Evolutionary conservation across 2,329 filamentous ascomycete species (phyloP).

Genomic region (Leptodontidium sp.): DNA sequence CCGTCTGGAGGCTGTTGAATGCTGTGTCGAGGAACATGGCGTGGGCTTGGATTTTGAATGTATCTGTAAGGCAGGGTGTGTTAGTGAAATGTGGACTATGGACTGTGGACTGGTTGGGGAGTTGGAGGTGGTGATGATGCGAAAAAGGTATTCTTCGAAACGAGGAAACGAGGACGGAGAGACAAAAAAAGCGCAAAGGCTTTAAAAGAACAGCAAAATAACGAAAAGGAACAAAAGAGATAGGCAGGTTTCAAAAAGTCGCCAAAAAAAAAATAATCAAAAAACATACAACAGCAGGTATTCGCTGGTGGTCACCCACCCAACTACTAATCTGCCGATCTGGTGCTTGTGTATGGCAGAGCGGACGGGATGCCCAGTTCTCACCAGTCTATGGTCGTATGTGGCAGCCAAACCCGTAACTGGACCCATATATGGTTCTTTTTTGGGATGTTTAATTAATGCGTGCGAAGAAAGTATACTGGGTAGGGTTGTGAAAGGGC

Average conservation of each 20-base stretch:
- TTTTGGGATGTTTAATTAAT: neutral
- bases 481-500: neutral
- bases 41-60: conserved; percentile 87
- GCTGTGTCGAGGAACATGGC: conserved; percentile 82
- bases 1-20: conserved; percentile 75
- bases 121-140: neutral
- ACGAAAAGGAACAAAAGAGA: too few species aligned
- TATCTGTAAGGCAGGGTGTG: conserved; percentile 49
- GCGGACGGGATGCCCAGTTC: conserved; percentile 42
- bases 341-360: conserved; percentile 43
- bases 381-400: conserved; percentile 37
- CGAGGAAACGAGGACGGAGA: neutral
- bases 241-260: too few species aligned
- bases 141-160: neutral
- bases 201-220: too few species aligned
- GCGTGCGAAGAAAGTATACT: neutral
- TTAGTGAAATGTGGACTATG: neutral
- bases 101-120: too few species aligned
- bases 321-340: conserved; percentile 41
- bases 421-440: conserved; percentile 6
- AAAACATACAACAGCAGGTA: conserved; percentile 44
- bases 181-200: neutral
- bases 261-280: conserved; percentile 22
- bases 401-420: conserved; percentile 18
- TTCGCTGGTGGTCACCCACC: conserved; percentile 43